A percentile compares a stretch with the other conserved stretches of the same genome.
Evolutionary conservation across 2,329 filamentous ascomycete species (phyloP).

Genomic region (Sphaerulina vaccinii): DNA sequence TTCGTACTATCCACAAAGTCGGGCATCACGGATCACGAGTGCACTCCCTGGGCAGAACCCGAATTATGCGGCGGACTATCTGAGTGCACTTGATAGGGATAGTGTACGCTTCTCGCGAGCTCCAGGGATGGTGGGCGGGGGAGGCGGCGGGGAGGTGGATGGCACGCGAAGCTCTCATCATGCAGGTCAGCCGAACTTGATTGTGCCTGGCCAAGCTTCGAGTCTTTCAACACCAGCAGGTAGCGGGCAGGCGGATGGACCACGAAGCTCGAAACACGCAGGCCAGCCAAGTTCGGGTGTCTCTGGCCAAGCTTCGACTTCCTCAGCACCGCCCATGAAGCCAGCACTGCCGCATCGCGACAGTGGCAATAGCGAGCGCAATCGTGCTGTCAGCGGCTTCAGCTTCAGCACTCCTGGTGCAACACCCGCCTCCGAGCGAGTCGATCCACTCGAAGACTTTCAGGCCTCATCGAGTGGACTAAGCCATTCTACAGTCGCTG

Average conservation of each 20-base stretch:
- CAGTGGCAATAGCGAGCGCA: slow-evolving; percentile 30
- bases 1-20: slow-evolving; percentile 13
- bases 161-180: too few species aligned
- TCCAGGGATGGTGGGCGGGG: too few species aligned
- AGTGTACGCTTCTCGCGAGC: slow-evolving; percentile 12
- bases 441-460: not conserved
- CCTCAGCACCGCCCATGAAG: slow-evolving; percentile 21
- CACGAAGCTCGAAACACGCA: too few species aligned
- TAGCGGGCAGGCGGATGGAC: too few species aligned
- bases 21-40: slow-evolving; percentile 3
- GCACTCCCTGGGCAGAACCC: slow-evolving; percentile 2
- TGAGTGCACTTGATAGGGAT: slow-evolving; percentile 13
- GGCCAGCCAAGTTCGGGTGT: slow-evolving; percentile 10
- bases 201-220: slow-evolving; percentile 10
- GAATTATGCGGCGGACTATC: slow-evolving; percentile 2
- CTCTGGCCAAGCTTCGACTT: slow-evolving; percentile 10
- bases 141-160: too few species aligned
- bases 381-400: slow-evolving; percentile 27
- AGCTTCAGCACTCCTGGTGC: slow-evolving; percentile 20
- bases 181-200: slow-evolving; percentile 11
- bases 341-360: slow-evolving; percentile 24
- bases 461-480: not conserved
- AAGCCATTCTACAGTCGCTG: not conserved
- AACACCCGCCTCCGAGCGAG: slow-evolving; percentile 1
- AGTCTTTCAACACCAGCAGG: too few species aligned